phyloP scores from a whole-genome alignment of 2,329 filamentous ascomycete genomes.

The Knoxdaviesia capensis region DNA sequence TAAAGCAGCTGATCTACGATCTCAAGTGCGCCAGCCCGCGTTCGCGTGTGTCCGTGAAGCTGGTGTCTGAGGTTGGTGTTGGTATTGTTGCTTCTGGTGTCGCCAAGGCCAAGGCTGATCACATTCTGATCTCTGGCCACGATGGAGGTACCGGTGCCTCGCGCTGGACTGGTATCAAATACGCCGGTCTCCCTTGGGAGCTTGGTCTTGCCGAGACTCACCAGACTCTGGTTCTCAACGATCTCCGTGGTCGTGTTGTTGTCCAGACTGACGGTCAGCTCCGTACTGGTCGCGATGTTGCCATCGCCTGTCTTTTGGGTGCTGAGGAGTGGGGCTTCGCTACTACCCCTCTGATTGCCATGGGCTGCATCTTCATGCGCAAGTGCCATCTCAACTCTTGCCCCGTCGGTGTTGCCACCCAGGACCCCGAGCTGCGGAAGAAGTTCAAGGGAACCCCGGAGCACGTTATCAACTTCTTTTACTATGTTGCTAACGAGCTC shows the following conservation, averaged over 20 bases:
- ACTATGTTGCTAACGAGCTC: conserved; percentile 90
- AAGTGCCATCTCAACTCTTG: conserved; percentile 61
- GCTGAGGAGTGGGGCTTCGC: conserved; percentile 98
- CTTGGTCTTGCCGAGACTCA: conserved; percentile 92
- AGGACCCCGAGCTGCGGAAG: conserved; percentile 82
- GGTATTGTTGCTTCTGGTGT: conserved; percentile 96
- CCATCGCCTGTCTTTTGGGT: conserved; percentile 83
- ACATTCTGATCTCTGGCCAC: conserved; percentile 91
- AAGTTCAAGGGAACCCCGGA: conserved; percentile 89
- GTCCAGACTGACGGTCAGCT: conserved; percentile 94
- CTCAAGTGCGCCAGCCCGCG: conserved; percentile 91
- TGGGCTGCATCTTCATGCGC: conserved; percentile 92
- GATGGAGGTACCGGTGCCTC: conserved; percentile 94
- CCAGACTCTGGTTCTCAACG: conserved; percentile 88
- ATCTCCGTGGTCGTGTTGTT: conserved; percentile 83
- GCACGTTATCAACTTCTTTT: conserved; percentile 98
- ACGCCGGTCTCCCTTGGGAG: conserved; percentile 92
- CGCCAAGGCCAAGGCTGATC: conserved; percentile 90
- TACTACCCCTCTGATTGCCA: conserved; percentile 82
- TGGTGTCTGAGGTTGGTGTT: conserved; percentile 92
- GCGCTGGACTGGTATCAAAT: conserved; percentile 97
- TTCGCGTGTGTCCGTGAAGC: conserved; percentile 84
- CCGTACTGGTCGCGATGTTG: conserved; percentile 79
- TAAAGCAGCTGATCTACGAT: conserved; percentile 96
- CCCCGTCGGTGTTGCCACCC: conserved; percentile 86